A percentile compares a stretch with the other conserved stretches of the same genome.
phyloP scores from a whole-genome alignment of 2,329 filamentous ascomycete genomes.

The Zalaria obscura region DNA sequence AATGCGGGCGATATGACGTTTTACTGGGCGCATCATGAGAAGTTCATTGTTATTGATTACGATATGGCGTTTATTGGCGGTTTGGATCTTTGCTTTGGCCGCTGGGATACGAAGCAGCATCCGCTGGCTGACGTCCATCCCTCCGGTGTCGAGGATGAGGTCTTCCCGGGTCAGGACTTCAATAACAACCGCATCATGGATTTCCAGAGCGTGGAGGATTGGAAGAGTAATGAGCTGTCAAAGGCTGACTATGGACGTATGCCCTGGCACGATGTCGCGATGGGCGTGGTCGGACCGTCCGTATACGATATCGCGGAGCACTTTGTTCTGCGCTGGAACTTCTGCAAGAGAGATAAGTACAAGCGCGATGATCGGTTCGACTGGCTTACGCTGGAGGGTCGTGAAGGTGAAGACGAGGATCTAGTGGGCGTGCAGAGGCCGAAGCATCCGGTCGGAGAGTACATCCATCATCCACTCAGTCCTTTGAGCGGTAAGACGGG shows the following conservation, averaged over 20 bases:
- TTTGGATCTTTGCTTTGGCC: conserved; percentile 85
- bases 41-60: conserved; percentile 92
- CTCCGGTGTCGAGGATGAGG: conserved; percentile 62
- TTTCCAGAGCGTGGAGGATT: conserved; percentile 79
- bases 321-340: conserved; percentile 92
- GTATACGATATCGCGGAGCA: conserved; percentile 94
- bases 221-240: conserved; percentile 83
- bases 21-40: conserved; percentile 97
- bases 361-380: conserved; percentile 75
- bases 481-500: conserved; percentile 52
- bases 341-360: conserved; percentile 94
- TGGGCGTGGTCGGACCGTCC: conserved; percentile 78
- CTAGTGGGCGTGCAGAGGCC: conserved; percentile 79
- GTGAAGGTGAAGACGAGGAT: conserved; percentile 66
- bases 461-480: conserved; percentile 64
- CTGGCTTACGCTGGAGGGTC: conserved; percentile 69
- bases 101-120: conserved; percentile 84
- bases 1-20: conserved; percentile 93
- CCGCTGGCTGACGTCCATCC: conserved; percentile 78
- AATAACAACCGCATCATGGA: conserved; percentile 97
- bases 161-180: conserved; percentile 94
- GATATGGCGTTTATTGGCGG: conserved; percentile 84
- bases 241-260: conserved; percentile 88
- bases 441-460: conserved; percentile 77
- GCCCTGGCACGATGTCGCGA: conserved; percentile 95